These are phyloP conservation scores for Lichtheimia corymbifera DNA, from an alignment of 371 early-diverging fungal species.

Conservation along the genomic window DNA sequence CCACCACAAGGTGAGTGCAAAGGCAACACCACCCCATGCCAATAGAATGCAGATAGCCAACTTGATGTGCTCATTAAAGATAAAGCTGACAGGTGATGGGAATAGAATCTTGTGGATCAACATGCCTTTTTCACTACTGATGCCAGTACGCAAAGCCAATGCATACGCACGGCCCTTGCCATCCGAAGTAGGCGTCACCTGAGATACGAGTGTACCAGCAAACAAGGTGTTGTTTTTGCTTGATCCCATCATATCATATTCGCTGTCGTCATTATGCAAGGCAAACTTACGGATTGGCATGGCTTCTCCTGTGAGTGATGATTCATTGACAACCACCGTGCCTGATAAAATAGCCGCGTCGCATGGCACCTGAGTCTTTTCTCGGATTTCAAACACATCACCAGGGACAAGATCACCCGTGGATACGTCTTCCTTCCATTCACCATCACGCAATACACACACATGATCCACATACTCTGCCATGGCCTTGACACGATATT, in stretches of 20 bases:
- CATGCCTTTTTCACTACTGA: slow-evolving; percentile 73
- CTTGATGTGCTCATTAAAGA: slow-evolving; percentile 75
- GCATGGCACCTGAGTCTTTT: slow-evolving; percentile 45
- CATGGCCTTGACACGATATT: slow-evolving; percentile 61
- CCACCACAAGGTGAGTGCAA: slow-evolving; percentile 54
- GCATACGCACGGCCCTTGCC: slow-evolving; percentile 31
- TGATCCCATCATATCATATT: slow-evolving; percentile 34
- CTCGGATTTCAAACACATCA: slow-evolving; percentile 52
- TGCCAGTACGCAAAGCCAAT: slow-evolving; percentile 73
- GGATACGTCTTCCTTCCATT: slow-evolving; percentile 48
- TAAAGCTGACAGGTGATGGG: slow-evolving; percentile 65
- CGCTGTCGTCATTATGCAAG: slow-evolving; percentile 46
- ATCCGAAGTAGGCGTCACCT: slow-evolving; percentile 27
- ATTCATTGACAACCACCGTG: slow-evolving; percentile 77
- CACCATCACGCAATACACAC: slow-evolving; percentile 58
- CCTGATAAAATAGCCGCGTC: slow-evolving; percentile 75
- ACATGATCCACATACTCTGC: slow-evolving; percentile 52
- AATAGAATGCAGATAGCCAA: slow-evolving; percentile 65
- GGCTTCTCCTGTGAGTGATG: slow-evolving; percentile 82
- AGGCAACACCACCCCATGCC: slow-evolving; percentile 58
- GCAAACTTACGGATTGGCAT: slow-evolving; percentile 82
- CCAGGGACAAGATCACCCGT: slow-evolving; percentile 66
- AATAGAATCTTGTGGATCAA: slow-evolving; percentile 79
- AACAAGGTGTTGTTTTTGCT: slow-evolving; percentile 59
- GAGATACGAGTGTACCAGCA: slow-evolving; percentile 64